phyloP scores from a whole-genome alignment of 495 filamentous ascomycete species.

The Xylaria scruposa region DNA sequence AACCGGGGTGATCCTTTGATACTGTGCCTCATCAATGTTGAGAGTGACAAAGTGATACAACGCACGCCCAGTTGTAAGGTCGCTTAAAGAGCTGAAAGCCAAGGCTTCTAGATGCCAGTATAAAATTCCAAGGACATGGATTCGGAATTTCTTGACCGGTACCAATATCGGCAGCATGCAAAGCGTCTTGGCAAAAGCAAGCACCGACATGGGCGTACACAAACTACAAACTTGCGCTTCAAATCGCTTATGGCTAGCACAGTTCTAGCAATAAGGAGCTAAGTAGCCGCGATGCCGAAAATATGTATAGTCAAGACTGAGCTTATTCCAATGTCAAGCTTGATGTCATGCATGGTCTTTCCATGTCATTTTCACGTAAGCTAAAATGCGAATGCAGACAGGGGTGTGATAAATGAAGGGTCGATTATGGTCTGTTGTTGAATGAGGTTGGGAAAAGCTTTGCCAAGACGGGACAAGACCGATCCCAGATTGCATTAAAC shows the following conservation, averaged over 20 bases:
- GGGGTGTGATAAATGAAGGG: neutral
- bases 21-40: neutral
- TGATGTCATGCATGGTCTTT: neutral
- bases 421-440: neutral
- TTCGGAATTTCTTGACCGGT: neutral
- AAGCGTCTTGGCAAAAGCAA: neutral
- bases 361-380: too few species aligned
- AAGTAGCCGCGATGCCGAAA: neutral
- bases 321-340: neutral
- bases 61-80: neutral
- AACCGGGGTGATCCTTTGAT: neutral
- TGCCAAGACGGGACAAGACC: conserved; percentile 13
- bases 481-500: neutral
- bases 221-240: neutral
- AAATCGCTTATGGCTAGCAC: neutral
- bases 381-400: neutral
- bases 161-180: neutral
- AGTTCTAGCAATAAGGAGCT: neutral
- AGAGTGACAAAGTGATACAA: neutral
- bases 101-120: neutral
- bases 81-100: neutral
- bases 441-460: conserved; percentile 13
- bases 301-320: neutral
- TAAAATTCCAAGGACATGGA: neutral
- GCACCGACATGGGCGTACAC: neutral